Conservation (phyloP, 805 yeast species). For the Candida ortonii region DNA sequence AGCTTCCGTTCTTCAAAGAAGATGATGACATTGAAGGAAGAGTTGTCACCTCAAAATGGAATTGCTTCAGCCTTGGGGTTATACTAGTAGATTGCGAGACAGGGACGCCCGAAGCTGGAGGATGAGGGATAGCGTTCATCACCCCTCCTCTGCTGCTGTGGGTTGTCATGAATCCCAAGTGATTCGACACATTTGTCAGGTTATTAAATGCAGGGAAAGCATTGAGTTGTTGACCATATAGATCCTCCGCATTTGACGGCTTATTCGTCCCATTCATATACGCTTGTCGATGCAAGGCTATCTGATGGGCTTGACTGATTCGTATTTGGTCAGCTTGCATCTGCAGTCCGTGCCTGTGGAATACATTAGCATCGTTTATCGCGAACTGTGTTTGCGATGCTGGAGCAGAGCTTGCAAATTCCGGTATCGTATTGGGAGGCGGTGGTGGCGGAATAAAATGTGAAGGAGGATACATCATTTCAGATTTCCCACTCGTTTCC, state of each 20-base stretch:
- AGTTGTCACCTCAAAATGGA: conserved; percentile 19
- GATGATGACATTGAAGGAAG: conserved; percentile 9
- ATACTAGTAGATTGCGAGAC: conserved; percentile 13
- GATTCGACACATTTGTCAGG: too few species aligned
- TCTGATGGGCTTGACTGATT: conserved; percentile 21
- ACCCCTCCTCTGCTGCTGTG: too few species aligned
- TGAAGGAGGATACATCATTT: conserved; percentile 4
- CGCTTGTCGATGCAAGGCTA: conserved; percentile 17
- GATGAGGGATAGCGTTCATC: too few species aligned
- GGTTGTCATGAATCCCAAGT: too few species aligned
- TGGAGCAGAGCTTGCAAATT: conserved; percentile 20
- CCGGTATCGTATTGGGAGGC: conserved; percentile 1
- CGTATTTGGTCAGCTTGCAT: conserved; percentile 22
- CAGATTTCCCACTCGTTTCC: too few species aligned
- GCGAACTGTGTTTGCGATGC: conserved; percentile 23
- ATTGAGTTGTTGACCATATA: too few species aligned
- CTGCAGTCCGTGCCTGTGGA: conserved; percentile 19
- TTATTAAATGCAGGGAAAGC: too few species aligned
- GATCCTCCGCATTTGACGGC: too few species aligned
- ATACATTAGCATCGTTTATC: conserved; percentile 11
- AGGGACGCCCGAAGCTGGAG: too few species aligned
- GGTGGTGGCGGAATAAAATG: conserved; percentile 2
- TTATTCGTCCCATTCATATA: too few species aligned
- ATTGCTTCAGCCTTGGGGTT: conserved; percentile 19
- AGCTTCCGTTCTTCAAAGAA: conserved; percentile 1